These are phyloP conservation scores for Sporothrix mexicana DNA, from an alignment of 2,329 filamentous ascomycete genomes.

Conservation along the genomic window DNA sequence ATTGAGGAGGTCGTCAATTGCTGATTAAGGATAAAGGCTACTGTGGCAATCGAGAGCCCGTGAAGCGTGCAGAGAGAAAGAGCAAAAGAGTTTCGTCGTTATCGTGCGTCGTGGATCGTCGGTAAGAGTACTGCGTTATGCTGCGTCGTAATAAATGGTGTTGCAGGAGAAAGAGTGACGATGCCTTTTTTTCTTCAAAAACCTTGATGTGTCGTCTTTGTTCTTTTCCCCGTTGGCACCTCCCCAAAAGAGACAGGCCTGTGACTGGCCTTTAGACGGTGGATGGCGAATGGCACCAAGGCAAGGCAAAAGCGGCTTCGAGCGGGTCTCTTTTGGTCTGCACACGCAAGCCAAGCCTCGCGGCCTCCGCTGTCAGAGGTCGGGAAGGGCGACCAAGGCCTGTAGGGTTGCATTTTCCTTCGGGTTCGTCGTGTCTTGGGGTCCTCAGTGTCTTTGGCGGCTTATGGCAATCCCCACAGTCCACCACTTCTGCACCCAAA, in stretches of 20 bases:
- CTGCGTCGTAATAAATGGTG: background rate
- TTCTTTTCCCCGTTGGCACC: conserved; percentile 10
- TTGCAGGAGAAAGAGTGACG: background rate
- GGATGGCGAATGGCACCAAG: background rate
- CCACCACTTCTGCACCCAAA: background rate
- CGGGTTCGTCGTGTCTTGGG: background rate
- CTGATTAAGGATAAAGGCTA: background rate
- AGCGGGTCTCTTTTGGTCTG: conserved; percentile 21
- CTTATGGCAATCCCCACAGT: background rate
- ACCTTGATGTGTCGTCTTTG: conserved; percentile 17
- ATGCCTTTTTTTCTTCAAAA: background rate
- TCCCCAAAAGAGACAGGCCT: conserved; percentile 26
- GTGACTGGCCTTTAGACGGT: too few species aligned
- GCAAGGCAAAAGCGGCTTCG: conserved; percentile 16
- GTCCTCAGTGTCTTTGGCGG: background rate
- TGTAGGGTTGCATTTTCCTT: background rate
- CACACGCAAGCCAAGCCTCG: conserved; percentile 10
- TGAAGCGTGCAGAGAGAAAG: too few species aligned
- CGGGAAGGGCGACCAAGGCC: conserved; percentile 2
- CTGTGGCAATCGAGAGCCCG: background rate
- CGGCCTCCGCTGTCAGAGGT: background rate
- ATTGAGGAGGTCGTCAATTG: background rate
- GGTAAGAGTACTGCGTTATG: background rate
- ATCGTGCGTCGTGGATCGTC: background rate
- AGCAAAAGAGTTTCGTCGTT: too few species aligned